Evolutionary conservation across 495 filamentous ascomycete genomes (phyloP).

Genomic region (Zalerion maritima): DNA sequence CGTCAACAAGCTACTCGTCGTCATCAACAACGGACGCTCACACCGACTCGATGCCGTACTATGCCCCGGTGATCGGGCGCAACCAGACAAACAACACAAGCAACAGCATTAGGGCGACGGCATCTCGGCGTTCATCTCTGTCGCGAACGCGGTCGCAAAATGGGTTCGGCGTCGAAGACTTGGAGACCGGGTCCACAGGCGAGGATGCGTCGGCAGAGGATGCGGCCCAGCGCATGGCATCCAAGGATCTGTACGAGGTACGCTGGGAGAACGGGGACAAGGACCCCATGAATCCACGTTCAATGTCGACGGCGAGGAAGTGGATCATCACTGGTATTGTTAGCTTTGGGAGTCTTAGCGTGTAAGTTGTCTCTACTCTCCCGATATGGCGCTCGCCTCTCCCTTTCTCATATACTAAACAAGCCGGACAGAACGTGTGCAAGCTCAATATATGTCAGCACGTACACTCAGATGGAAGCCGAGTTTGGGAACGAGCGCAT

Average conservation of each 20-base stretch:
- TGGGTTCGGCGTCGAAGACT: slow-evolving; percentile 42
- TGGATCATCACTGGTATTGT: slow-evolving; percentile 71
- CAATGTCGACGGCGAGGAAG: slow-evolving; percentile 47
- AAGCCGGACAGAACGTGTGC: slow-evolving; percentile 53
- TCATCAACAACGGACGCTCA: no score
- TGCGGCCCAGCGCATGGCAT: slow-evolving; percentile 9
- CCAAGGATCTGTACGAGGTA: slow-evolving; percentile 45
- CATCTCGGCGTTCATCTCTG: no score
- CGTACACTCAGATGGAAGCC: slow-evolving; percentile 65
- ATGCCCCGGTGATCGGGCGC: no score
- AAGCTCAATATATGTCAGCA: slow-evolving; percentile 78
- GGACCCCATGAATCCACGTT: slow-evolving; percentile 61
- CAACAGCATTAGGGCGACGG: no score
- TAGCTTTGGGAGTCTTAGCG: slow-evolving; percentile 58
- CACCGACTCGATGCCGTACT: no score
- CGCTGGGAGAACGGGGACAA: slow-evolving; percentile 52
- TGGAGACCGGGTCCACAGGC: no score
- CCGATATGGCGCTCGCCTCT: slow-evolving; percentile 8
- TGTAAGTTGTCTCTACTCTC: slow-evolving; percentile 44
- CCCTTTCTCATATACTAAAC: not conserved
- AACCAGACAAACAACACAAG: no score
- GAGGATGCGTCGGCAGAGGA: slow-evolving; percentile 20
- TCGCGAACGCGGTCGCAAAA: slow-evolving; percentile 42
- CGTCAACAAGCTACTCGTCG: no score
- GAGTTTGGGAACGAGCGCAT: slow-evolving; percentile 57